A percentile compares a stretch with the other conserved stretches of the same genome.
phyloP scores from a whole-genome alignment of 495 filamentous ascomycete genomes.

The Evernia prunastri region DNA sequence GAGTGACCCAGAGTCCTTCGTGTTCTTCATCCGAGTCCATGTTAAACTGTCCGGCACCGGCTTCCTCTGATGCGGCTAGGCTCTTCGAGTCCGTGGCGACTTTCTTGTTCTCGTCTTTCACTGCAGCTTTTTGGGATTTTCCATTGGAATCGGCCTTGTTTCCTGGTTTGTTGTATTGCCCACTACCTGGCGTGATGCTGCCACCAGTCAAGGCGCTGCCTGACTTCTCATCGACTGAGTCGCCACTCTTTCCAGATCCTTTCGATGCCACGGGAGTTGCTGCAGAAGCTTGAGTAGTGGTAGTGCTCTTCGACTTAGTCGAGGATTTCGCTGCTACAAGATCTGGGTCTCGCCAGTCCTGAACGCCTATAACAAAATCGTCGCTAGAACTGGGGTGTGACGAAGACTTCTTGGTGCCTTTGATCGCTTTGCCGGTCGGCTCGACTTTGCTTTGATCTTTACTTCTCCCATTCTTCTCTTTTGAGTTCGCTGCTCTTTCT shows the following conservation, averaged over 20 bases:
- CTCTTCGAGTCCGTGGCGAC: slow-evolving; percentile 3
- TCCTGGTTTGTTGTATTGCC: slow-evolving; percentile 54
- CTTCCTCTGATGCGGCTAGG: neutral
- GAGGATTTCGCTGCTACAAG: slow-evolving; percentile 45
- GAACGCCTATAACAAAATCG: slow-evolving; percentile 83
- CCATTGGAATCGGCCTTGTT: slow-evolving; percentile 25
- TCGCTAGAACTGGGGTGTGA: slow-evolving; percentile 42
- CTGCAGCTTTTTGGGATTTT: slow-evolving; percentile 8
- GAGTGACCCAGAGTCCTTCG: slow-evolving; percentile 89
- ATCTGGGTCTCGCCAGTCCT: slow-evolving; percentile 89
- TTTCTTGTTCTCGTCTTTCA: slow-evolving; percentile 12
- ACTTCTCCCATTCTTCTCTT: slow-evolving; percentile 24
- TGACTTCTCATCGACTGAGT: slow-evolving; percentile 21
- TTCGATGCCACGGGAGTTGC: slow-evolving; percentile 18
- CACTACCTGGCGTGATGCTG: slow-evolving; percentile 71
- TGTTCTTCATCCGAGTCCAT: slow-evolving; percentile 39
- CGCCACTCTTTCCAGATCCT: slow-evolving; percentile 9
- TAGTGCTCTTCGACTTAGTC: slow-evolving; percentile 27
- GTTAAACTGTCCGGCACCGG: neutral
- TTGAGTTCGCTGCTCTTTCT: slow-evolving; percentile 22
- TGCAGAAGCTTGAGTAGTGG: slow-evolving; percentile 17
- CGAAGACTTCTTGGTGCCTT: slow-evolving; percentile 21
- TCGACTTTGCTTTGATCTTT: slow-evolving; percentile 14
- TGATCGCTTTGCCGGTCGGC: slow-evolving; percentile 16
- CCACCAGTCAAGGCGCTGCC: slow-evolving; percentile 49